Percentiles rank a stretch among this genome's conserved stretches.
Evolutionary conservation across 805 yeast species (phyloP).

Genomic region (Wickerhamiella australiensis): DNA sequence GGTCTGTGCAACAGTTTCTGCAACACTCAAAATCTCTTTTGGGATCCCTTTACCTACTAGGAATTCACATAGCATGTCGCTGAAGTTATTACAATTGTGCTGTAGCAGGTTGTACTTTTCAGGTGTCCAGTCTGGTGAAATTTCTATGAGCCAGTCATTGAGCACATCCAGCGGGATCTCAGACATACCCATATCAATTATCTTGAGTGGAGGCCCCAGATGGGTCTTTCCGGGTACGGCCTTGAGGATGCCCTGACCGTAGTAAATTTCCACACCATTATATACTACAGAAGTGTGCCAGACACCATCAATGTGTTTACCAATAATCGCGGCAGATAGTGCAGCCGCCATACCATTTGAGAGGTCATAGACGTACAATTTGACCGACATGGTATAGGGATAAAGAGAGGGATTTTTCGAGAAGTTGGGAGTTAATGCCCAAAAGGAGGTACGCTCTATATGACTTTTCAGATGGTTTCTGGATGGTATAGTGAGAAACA

Average conservation of each 20-base stretch:
- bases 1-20: slow-evolving; percentile 39
- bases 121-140: slow-evolving; percentile 36
- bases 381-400: slow-evolving; percentile 26
- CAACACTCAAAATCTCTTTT: slow-evolving; percentile 39
- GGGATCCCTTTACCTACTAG: slow-evolving; percentile 47
- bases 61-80: slow-evolving; percentile 45
- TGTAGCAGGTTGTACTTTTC: slow-evolving; percentile 44
- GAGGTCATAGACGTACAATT: slow-evolving; percentile 51
- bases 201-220: slow-evolving; percentile 45
- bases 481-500: too few relatives aligned
- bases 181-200: slow-evolving; percentile 44
- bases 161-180: slow-evolving; percentile 41
- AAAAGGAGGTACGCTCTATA: too few relatives aligned
- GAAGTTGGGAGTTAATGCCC: not conserved
- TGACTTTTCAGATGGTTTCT: too few relatives aligned
- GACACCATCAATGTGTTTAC: slow-evolving; percentile 44
- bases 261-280: slow-evolving; percentile 44
- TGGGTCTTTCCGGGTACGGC: slow-evolving; percentile 42
- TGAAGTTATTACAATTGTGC: slow-evolving; percentile 59
- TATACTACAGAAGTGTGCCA: slow-evolving; percentile 53
- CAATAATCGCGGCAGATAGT: slow-evolving; percentile 36
- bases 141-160: slow-evolving; percentile 41
- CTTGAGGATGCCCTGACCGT: slow-evolving; percentile 46
- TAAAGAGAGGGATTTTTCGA: not conserved
- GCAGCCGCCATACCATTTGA: slow-evolving; percentile 45